Conservation (phyloP, 768 basidiomycete species). For the Suillus weaverae region DNA sequence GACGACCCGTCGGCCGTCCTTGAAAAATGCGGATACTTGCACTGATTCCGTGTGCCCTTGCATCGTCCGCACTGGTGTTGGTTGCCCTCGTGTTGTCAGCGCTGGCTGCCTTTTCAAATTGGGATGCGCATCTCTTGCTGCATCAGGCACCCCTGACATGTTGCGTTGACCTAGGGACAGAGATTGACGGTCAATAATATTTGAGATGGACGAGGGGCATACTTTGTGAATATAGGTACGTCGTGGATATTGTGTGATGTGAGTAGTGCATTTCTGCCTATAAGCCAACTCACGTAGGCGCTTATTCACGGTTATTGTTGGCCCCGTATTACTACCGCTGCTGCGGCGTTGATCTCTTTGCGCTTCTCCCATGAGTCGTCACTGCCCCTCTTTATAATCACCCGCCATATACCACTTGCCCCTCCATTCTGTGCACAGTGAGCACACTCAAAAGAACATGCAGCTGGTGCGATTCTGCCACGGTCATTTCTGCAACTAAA, state of each 20-base stretch:
- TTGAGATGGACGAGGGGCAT: not conserved
- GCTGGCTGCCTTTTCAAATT: slow-evolving; percentile 19
- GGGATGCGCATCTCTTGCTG: slow-evolving; percentile 13
- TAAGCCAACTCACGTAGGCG: not conserved
- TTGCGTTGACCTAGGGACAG: not conserved
- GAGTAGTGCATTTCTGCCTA: not conserved
- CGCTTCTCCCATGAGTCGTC: not conserved
- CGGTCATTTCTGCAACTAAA: not conserved
- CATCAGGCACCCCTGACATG: not conserved
- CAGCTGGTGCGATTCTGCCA: not conserved
- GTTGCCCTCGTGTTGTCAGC: slow-evolving; percentile 12
- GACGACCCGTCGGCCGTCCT: slow-evolving; percentile 21
- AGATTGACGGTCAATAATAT: not conserved
- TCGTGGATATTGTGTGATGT: not conserved
- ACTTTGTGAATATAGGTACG: not conserved
- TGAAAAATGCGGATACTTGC: slow-evolving; percentile 29
- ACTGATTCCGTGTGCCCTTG: slow-evolving; percentile 23
- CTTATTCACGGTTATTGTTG: not conserved
- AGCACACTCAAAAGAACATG: not conserved
- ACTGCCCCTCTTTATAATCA: not conserved
- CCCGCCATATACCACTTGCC: not conserved
- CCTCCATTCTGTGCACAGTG: not conserved
- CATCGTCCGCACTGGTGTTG: not conserved
- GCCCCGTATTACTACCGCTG: not conserved
- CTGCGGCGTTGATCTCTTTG: not conserved